Percentiles rank a stretch among this genome's conserved stretches.
phyloP scores from a whole-genome alignment of 108 stramenopile species.

The Cafeteria roenbergensis region DNA sequence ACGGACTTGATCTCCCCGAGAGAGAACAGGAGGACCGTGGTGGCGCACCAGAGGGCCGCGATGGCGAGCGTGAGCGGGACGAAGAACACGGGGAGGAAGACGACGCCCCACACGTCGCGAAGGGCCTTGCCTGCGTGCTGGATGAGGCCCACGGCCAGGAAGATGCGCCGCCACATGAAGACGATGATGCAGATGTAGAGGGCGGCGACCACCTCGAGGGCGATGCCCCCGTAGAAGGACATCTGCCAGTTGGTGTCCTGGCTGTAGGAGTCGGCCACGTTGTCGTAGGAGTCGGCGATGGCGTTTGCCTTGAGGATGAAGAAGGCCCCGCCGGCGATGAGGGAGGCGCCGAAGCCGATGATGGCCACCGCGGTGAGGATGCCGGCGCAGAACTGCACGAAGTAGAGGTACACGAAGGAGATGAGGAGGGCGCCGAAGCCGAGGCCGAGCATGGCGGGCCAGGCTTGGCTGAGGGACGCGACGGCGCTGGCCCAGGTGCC shows the following conservation, averaged over 20 bases:
- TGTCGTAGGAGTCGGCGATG: not conserved
- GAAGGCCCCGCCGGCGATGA: not conserved
- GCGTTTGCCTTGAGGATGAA: not conserved
- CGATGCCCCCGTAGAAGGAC: not conserved
- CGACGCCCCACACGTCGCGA: not conserved
- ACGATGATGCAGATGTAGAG: slow-evolving; percentile 14
- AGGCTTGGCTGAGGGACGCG: not conserved
- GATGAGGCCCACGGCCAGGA: slow-evolving; percentile 18
- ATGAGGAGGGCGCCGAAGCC: not conserved
- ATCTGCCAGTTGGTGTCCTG: not conserved
- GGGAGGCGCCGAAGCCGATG: not conserved
- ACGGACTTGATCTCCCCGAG: slow-evolving; percentile 16
- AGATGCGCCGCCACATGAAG: slow-evolving; percentile 17
- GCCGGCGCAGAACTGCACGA: not conserved
- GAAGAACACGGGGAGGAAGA: slow-evolving; percentile 14
- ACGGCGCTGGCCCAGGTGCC: not conserved
- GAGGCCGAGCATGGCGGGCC: not conserved
- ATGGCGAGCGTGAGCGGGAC: not conserved
- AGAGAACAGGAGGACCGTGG: slow-evolving; percentile 11
- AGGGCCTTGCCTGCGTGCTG: slow-evolving; percentile 9
- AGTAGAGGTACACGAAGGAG: not conserved
- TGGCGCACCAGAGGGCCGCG: slow-evolving; percentile 18
- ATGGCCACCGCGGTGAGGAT: not conserved
- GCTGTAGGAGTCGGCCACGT: not conserved
- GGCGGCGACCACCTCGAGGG: slow-evolving; percentile 1